Conservation (phyloP, 148 eudicot species). For the Mesembryanthemum crystallinum region DNA sequence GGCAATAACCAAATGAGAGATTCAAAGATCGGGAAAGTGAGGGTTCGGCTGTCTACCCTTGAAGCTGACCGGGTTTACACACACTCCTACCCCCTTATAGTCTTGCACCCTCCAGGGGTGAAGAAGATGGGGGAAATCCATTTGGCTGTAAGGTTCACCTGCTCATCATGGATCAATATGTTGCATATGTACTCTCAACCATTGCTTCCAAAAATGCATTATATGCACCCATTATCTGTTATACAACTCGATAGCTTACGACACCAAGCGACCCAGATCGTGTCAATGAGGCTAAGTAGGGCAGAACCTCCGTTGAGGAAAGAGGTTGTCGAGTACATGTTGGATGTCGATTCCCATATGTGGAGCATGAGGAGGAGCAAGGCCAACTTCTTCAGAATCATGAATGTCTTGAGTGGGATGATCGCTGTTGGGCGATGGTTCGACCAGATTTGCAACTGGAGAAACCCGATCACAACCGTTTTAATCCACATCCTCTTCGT, state of each 20-base stretch:
- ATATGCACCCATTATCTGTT: slow-evolving; percentile 63
- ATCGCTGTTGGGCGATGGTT: slow-evolving; percentile 58
- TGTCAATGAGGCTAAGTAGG: slow-evolving; percentile 49
- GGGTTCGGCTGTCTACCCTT: slow-evolving; percentile 69
- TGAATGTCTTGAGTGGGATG: slow-evolving; percentile 49
- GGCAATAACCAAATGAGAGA: slow-evolving; percentile 49
- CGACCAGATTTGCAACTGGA: slow-evolving; percentile 59
- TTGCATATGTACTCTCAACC: slow-evolving; percentile 66
- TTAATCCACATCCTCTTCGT: slow-evolving; percentile 46
- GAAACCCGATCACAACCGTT: slow-evolving; percentile 51
- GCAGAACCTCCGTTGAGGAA: slow-evolving; percentile 71
- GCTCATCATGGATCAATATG: slow-evolving; percentile 64
- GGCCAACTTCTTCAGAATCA: slow-evolving; percentile 60
- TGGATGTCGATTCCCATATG: slow-evolving; percentile 61
- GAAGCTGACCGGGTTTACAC: slow-evolving; percentile 75
- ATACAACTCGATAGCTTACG: slow-evolving; percentile 54
- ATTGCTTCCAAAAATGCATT: slow-evolving; percentile 76
- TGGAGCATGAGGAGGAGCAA: slow-evolving; percentile 73
- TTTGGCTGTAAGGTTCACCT: slow-evolving; percentile 67
- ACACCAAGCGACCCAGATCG: slow-evolving; percentile 65
- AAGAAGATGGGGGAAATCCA: slow-evolving; percentile 80
- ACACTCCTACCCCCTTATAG: slow-evolving; percentile 68
- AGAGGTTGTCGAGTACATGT: slow-evolving; percentile 69
- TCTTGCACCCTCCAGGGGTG: slow-evolving; percentile 63
- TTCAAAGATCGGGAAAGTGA: slow-evolving; percentile 65